These are phyloP conservation scores for Vachellia pachyceras DNA, from an alignment of 306 rosid species.

Conservation along the genomic window DNA sequence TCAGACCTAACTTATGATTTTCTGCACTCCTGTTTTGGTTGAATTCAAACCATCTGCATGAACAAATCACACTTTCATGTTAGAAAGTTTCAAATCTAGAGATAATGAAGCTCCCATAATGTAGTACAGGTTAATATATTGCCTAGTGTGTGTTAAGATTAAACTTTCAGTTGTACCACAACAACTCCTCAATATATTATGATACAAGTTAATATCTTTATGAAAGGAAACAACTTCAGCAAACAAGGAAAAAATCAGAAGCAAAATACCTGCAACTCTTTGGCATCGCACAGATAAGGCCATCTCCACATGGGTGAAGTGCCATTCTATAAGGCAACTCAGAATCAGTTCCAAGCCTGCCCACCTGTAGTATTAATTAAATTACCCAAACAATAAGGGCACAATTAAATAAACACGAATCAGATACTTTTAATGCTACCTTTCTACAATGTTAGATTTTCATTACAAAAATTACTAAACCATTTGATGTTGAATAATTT, in stretches of 20 bases:
- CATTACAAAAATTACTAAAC: background rate
- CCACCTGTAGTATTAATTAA: slow-evolving; percentile 61
- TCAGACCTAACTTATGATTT: slow-evolving; percentile 52
- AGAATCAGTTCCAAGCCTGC: slow-evolving; percentile 59
- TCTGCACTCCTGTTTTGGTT: slow-evolving; percentile 47
- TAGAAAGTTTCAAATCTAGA: slow-evolving; percentile 12
- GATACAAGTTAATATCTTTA: background rate
- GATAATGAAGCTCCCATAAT: too few species aligned
- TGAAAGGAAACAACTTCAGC: too few species aligned
- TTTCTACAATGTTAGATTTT: background rate
- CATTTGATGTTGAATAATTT: slow-evolving; percentile 8
- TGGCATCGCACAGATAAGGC: slow-evolving; percentile 80
- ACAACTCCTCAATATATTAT: slow-evolving; percentile 11
- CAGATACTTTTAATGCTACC: background rate
- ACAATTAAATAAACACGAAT: slow-evolving; percentile 6
- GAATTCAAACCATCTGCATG: slow-evolving; percentile 77
- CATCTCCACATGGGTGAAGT: slow-evolving; percentile 72
- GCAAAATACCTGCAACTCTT: slow-evolving; percentile 70
- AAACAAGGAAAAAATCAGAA: slow-evolving; percentile 36
- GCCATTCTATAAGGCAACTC: slow-evolving; percentile 93
- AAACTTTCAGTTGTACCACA: too few species aligned
- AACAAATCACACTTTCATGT: slow-evolving; percentile 28
- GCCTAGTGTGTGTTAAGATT: too few species aligned
- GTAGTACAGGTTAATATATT: too few species aligned
- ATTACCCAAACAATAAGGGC: slow-evolving; percentile 33